Conservation (phyloP, 805 yeast species). For the Wickerhamomyces queroliae region DNA sequence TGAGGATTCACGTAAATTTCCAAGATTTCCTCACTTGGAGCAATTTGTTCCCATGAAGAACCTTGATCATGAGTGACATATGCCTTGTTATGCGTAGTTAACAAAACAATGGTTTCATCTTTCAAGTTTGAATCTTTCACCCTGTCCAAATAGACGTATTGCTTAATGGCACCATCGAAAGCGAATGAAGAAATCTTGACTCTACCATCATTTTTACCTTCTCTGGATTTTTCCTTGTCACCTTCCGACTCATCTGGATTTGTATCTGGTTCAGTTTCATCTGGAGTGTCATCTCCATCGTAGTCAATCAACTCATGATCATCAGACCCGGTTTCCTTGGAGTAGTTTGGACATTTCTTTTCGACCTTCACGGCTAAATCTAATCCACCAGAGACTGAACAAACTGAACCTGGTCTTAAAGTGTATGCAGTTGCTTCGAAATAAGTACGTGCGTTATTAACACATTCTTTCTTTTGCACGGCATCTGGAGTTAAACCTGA, state of each 20-base stretch:
- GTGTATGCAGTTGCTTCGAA: constrained; percentile 32
- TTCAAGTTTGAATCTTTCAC: constrained; percentile 29
- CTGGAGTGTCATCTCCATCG: constrained; percentile 24
- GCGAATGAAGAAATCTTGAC: constrained; percentile 29
- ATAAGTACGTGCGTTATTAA: constrained; percentile 20
- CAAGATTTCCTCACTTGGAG: constrained; percentile 35
- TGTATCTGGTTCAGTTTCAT: constrained; percentile 20
- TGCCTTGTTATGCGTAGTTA: constrained; percentile 45
- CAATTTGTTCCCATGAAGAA: constrained; percentile 22
- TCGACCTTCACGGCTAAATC: constrained; percentile 10
- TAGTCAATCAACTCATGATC: constrained; percentile 18
- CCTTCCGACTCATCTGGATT: constrained; percentile 29
- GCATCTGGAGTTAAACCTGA: constrained; percentile 16
- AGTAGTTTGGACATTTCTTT: constrained; percentile 14
- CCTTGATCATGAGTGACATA: constrained; percentile 59
- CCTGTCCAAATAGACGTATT: constrained; percentile 55
- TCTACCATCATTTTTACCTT: constrained; percentile 30
- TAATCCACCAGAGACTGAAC: constrained; percentile 27
- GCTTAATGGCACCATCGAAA: constrained; percentile 47
- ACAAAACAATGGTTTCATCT: constrained; percentile 62
- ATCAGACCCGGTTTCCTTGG: constrained; percentile 7
- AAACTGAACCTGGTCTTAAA: constrained; percentile 38
- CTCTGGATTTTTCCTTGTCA: constrained; percentile 26
- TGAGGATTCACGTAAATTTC: constrained; percentile 60
- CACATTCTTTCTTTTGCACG: constrained; percentile 21